These are phyloP conservation scores for Datura wrightii DNA, from an alignment of 257 asterid genomes.

Conservation along the genomic window DNA sequence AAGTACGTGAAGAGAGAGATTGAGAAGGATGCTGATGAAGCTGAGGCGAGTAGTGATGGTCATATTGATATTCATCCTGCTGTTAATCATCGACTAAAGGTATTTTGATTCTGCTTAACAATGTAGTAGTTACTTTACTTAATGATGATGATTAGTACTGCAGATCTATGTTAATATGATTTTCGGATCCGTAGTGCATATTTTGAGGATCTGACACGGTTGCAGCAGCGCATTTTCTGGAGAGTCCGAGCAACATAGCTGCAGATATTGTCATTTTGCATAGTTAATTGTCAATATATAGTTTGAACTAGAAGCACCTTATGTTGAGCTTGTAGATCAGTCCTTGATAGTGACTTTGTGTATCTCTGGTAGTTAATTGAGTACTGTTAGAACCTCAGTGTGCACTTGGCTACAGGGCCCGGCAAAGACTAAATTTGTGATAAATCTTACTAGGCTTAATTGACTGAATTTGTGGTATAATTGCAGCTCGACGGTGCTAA, in stretches of 20 bases:
- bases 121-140: not conserved
- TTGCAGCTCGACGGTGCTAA: not conserved
- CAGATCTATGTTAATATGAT: not conserved
- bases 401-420: not conserved
- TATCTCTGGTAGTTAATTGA: not conserved
- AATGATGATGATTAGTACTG: not conserved
- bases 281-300: not conserved
- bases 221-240: not conserved
- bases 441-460: not conserved
- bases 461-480: not conserved
- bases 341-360: not conserved
- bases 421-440: not conserved
- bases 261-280: not conserved
- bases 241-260: not conserved
- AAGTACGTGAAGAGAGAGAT: conserved; percentile 79
- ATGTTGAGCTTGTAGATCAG: not conserved
- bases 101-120: not conserved
- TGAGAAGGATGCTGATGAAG: conserved; percentile 59
- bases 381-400: not conserved
- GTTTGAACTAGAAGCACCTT: not conserved
- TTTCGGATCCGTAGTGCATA: not conserved
- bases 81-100: conserved; percentile 87
- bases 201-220: not conserved
- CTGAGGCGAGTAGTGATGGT: conserved; percentile 48
- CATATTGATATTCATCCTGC: conserved; percentile 85